Base-by-base conservation (phyloP, 192 early-diverging fungal species). In the Coemansia sp. region DNA sequence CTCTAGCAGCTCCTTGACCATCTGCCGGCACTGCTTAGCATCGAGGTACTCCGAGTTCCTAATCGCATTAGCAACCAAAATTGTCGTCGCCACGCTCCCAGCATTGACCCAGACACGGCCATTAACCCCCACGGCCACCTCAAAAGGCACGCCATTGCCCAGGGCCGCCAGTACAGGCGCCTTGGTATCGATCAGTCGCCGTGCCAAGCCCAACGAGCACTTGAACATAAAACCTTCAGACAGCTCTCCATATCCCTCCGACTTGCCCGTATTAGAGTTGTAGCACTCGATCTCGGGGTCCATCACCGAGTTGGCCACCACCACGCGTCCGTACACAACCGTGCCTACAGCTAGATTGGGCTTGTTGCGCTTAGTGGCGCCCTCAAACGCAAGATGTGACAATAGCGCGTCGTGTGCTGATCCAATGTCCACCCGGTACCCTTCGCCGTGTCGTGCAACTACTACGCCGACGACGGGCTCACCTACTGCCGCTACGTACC, bases 231-330 rank as follows among this genome's bases (percentile, higher is more conserved):
- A 93, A 12, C 96, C 96, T 24, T 77, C 87, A 64, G 90, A 89
- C 44, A 99, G 82, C 84, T 94, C 93, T 31, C 97, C 97, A 82
- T 87, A 98, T 10, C 96, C 96, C 68, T 95, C 94, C 0, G 93
- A 88, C 70, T 92, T 93, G 41, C 90, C 90, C 1, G 92, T 90
- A 16, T 88, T 77, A 11, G 92, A 90, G 71, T 95, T 94, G 49
- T 91, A 75, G 83, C 98, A 99, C 68, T 96, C 93, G 16, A 99
- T 74, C 70, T 99, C 98, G 11, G 98, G 94, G 46, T 99, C 97
- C 95, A 99, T 97, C 80, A 98, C 94, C 68, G 89, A 91, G 84
- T 97, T 94, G 33, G 98, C 97, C 40, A 96, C 76, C 9, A 86
- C 73, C 4, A 99, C 87, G 34, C 94, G 88, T 16, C 89, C 95